Evolutionary conservation across 306 rosid genomes (phyloP), one percentile per base, ranked within the genome.

Genomic region (Cucumis cinereus): DNA sequence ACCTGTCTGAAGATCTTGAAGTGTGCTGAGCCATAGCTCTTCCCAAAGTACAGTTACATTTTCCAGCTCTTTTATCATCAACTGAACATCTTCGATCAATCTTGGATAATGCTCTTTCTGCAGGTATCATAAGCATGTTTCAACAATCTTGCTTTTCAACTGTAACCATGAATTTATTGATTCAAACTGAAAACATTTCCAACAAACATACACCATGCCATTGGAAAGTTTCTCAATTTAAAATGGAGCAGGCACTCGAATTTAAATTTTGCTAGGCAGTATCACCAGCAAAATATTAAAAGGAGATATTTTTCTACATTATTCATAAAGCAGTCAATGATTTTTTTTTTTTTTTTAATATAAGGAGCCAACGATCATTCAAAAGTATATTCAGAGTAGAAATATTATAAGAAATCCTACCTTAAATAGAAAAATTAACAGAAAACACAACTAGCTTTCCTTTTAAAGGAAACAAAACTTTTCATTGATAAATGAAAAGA

Each of bases 21-120:
- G 98, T 69, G 98, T 93, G 82, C 97, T 84, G 75, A 93, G 97
- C 98, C 98, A 93, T 83, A 93, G 83, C 83, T 93, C 98, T 90
- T 93, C 98, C 98, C 98, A 93, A 52, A 93, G 98, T 79, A 93
- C 96, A 86, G 98, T 93, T 80, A 89, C 97, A 82, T 93, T 91
- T 81, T 89, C 96, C n/a, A 93, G 91, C 83, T 93, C 98, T 82
- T 86, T 91, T 83, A 93, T 91, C 93, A 93, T 92, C 78, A 93
- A 86, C 84, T 89, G 92, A 74, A 93, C 96, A 85, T 93, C 97
- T 85, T 91, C 96, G 81, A 91, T 86, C 93, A 93, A 73, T 77
- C 82, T 80, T 58, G 98, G 98, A 82, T 93, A 88, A 78, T 88
- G 88, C 77, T 88, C 93, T 82, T 78, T 91, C 98, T 93, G 93